Base-by-base conservation (phyloP, 75 land plant genomes). In the Gnetum montanum region DNA sequence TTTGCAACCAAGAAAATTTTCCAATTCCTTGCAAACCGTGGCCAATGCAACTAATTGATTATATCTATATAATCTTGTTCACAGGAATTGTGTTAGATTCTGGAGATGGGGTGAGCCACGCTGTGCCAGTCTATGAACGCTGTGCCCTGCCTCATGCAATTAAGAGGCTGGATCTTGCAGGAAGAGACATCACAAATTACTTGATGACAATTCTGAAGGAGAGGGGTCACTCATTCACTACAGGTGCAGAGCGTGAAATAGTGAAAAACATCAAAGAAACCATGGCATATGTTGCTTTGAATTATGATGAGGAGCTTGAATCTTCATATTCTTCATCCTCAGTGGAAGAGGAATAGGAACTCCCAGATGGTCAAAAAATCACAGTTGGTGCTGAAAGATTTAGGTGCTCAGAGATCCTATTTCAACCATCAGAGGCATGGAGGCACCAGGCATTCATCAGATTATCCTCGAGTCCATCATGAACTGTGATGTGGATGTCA, bases 401-500 rank as follows among this genome's bases (percentile, higher is more conserved):
- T 61, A 44, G 76, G 23, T 70, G 73, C 52, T 47, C 73, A 6
- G 73, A 70, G 52, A 69, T 70, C 8, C 55, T 66, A 0, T 66
- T 72, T 72, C 61, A 72, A 49, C 75, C 75, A 20, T 61, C 72
- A 3, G 61, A 16, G 71, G 71, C 4, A 69, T 69, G 71, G 75
- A 72, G 56, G 53, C 75, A 22, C 47, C 65, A 0, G 66, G 67
- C 10, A 62, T 67, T 38, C 69, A 25, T 40, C 16, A 40, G 43
- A 40, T 16, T 16, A 40, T 16, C 43, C n/a, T 13, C 7, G 73
- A 28, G 54, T 68, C 35, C 26, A 77, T 77, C 50, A 77, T 77
- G 80, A 77, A 77, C 67, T 77, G 80, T 52, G 80, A 77, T 59
- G 80, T 77, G 44, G 80, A 77, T 49, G 73, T 77, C 38, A 71